Evolutionary conservation across 768 basidiomycete species (phyloP), one percentile per base, ranked within the genome.

Genomic region (Tricholoma sp.): DNA sequence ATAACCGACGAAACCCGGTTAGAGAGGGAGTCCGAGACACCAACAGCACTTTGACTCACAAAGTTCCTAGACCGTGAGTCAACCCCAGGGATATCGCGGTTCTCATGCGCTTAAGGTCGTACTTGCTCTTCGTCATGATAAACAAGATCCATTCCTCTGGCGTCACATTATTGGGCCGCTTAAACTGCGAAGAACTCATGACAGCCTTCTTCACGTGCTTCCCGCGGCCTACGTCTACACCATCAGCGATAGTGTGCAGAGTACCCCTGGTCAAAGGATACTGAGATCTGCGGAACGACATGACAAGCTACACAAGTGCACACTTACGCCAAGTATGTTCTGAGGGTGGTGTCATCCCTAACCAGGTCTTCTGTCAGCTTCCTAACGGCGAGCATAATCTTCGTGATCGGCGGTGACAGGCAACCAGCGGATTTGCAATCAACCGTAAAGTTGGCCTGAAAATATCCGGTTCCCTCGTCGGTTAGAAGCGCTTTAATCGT

Each of bases 11-110:
- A 16, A 2, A 11, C 34, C 34, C 21, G 11, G 35, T 34, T 50
- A 18, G 8, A 55, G 21, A 11, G 8, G n/a, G n/a, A n/a, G n/a
- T n/a, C n/a, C n/a, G n/a, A 45, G 37, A 35, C 19, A 31, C 4
- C 27, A 53, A 10, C 22, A 27, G 14, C 11, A 50, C 32, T 1
- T 14, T 24, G 5, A 54, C 56, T 62, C 65, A 66, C 63, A 77
- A 60, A 55, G 66, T 51, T 11, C 43, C 59, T 5, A 27, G 24
- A 39, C 5, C 29, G 2, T 35, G 21, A 5, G 11, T 19, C 12
- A 58, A 37, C n/a, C 35, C 39, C 21, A 11, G 11, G 16, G 54
- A 12, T 55, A 59, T 59, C 12, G 37, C 18, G 1, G 2, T n/a
- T 43, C 32, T 49, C 29, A 59, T 14, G 5, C 45, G 9, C 16